Conservation (phyloP, 257 asterid species). For the Solanum pimpinellifolium region DNA sequence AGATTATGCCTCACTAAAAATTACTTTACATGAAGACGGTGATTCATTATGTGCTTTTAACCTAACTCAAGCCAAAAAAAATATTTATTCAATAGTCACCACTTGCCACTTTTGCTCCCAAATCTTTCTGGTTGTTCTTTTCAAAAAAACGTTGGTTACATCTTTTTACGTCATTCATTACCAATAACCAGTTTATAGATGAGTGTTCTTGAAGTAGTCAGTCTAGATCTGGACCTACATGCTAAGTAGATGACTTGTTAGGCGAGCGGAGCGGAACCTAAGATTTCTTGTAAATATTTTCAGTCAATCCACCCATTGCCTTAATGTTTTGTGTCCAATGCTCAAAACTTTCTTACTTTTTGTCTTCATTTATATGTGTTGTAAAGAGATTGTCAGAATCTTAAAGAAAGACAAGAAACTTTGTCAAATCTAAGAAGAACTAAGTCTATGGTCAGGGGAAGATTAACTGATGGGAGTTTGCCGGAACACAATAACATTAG, state of each 20-base stretch:
- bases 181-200: neutral
- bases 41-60: neutral
- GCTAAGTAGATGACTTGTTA: too few relatives aligned
- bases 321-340: neutral
- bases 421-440: neutral
- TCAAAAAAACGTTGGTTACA: neutral
- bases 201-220: neutral
- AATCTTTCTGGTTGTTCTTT: neutral
- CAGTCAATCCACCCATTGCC: neutral
- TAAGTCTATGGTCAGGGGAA: neutral
- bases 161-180: neutral
- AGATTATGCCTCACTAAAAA: neutral
- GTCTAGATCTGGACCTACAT: neutral
- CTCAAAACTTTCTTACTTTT: neutral
- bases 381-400: neutral
- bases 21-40: neutral
- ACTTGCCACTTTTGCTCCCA: neutral
- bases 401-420: neutral
- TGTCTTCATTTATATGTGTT: neutral
- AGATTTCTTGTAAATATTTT: neutral
- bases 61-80: neutral
- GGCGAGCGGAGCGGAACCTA: neutral
- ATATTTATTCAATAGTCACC: neutral
- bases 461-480: neutral
- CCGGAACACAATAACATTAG: neutral